Evolutionary conservation across 1,284 basidiomycete genomes (phyloP), one percentile per base, ranked within the genome.

Genomic region (Pseudozyma flocculosa): DNA sequence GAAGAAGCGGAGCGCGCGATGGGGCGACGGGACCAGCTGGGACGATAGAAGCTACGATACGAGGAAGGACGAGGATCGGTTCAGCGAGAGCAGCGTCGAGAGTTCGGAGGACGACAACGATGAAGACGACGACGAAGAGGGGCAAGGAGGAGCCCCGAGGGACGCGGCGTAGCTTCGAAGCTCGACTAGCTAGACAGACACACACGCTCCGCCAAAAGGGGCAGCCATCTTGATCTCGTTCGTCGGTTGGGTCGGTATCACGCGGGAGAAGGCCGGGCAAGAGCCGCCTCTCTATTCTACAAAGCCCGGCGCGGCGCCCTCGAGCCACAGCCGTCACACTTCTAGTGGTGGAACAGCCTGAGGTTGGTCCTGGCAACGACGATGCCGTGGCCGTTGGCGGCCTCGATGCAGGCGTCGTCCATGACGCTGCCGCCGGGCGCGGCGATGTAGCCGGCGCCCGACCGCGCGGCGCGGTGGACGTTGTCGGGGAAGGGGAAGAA

Each of bases 401-500:
- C 72, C 26, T 68, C 57, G 19, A 78, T 62, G 48, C 72, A 75
- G 22, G 71, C 74, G 17, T 81, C 86, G 76, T 99, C 94, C 94
- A 97, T 97, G 54, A 98, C 92, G 68, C 90, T 93, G 48, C 94
- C 94, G 49, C 88, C 88, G 1, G 94, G 92, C 4, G 95, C 95
- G 26, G 90, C 92, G 52, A 99, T 84, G 80, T 94, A 97, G 75
- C 82, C 86, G 45, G 91, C 92, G 1, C 94, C 94, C 61, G 90
- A 92, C 82, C 90, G 88, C 78, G 86, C 84, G 45, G 90, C 91
- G 51, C 94, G 84, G 79, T 96, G 89, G 39, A 99, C 94, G 75
- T 98, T 99, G 80, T 98, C 95, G 9, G 92, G 86, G 86, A 98
- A 98, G 37, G 94, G 94, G 90, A 98, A 98, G 84, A 98, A 98